A percentile compares a stretch with the other conserved stretches of the same genome.
Evolutionary conservation across 164 flowering plant species (phyloP).

Genomic region (Vitis riparia): DNA sequence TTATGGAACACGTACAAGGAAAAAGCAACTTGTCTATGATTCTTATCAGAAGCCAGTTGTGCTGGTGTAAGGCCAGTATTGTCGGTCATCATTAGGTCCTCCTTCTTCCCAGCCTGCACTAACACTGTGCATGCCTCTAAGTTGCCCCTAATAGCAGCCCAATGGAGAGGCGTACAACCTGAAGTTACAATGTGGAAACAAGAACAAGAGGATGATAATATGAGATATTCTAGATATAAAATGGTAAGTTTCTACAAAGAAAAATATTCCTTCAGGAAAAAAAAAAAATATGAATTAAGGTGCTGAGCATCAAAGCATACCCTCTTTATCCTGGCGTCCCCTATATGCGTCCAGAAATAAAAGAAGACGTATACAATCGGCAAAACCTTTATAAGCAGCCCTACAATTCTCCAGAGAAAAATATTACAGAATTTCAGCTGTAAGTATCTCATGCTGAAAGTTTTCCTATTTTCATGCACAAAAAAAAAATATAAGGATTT

Average conservation of each 20-base stretch:
- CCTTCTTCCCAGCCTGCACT: conserved; percentile 96
- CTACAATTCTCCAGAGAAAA: conserved; percentile 40
- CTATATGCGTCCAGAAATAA: conserved; percentile 87
- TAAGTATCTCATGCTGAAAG: no score
- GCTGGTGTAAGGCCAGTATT: conserved; percentile 98
- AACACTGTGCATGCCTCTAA: conserved; percentile 95
- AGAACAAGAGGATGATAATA: background rate
- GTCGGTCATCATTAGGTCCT: conserved; percentile 85
- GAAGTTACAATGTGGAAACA: conserved; percentile 13
- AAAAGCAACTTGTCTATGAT: conserved; percentile 97
- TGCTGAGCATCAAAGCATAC: conserved; percentile 26
- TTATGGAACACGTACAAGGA: conserved; percentile 76
- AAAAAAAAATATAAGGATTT: background rate
- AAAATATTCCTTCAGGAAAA: no score
- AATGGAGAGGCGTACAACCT: conserved; percentile 99
- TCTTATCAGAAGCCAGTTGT: conserved; percentile 94
- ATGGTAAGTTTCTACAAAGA: no score
- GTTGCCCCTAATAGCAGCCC: conserved; percentile 98
- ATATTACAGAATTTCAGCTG: background rate
- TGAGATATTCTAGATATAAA: no score
- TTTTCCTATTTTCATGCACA: no score
- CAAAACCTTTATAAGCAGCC: conserved; percentile 99
- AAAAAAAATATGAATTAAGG: background rate
- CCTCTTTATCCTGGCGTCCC: conserved; percentile 95
- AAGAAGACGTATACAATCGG: conserved; percentile 93